Evolutionary conservation across 2,329 filamentous ascomycete species (phyloP), one percentile per base, ranked within the genome.

Genomic region (Fusarium chaquense): DNA sequence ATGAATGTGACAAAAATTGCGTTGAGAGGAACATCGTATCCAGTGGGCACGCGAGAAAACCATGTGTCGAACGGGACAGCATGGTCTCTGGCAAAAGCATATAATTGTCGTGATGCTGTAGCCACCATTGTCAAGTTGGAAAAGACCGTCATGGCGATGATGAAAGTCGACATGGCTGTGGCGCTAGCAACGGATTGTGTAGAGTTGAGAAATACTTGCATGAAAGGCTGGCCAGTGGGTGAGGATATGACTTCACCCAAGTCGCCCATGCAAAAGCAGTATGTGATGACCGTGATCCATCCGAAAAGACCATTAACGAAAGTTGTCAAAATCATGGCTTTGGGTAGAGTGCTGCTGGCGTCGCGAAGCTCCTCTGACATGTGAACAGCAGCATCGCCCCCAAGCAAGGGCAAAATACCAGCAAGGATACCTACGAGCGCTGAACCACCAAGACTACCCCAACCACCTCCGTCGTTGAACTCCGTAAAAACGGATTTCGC

Each of bases 201-300:
- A 2, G 71, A 72, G 54, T 72, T 73, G 10, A 52, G 44, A 5
- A 73, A 73, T 1, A 73, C 71, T 1, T 73, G 66, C 71, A 73
- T 73, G 12, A 72, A 73, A 2, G 71, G 71, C 3, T 73, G 57
- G 5, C 71, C 71, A 0, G 71, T 73, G 0, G 71, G 69, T 0
- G 71, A 73, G 0, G 33, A n/a, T 3, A 73, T 63, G 3, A 73
- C 71, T 20, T 73, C 58, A 3, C 46, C 71, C 6, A 73, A 51
- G 9, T 73, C 50, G 2, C 71, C 71, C 3, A 73, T 65, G 45
- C 71, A 73, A 43, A 73, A 73, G 3, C 71, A 73, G 7, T 59
- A 73, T 0, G 71, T 73, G 18, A 73, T 73, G 0, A 73, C 67
- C 71, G 73, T 73, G 40, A 73, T 70, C 71, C 71, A 73, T 8